Base-by-base conservation (phyloP, 2,329 filamentous ascomycete species). In the Arthroderma sp. region DNA sequence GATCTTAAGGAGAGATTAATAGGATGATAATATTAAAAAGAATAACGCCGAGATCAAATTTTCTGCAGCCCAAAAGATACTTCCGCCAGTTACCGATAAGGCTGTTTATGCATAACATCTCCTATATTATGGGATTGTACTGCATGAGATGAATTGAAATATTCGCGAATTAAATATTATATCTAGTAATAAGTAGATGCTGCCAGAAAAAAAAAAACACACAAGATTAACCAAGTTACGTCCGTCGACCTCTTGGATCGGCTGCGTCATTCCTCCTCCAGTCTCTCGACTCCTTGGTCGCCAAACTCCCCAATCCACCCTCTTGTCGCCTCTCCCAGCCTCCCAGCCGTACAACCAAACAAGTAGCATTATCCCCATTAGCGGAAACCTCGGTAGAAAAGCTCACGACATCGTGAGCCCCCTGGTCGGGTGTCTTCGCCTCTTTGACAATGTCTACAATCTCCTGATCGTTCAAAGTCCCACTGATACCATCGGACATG, bases 361-460 rank as follows among this genome's bases (percentile, higher is more conserved):
- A 77, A 9, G 78, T 81, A 3, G 77, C 75, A 62, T 81, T 81
- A 54, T 81, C 77, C 1, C 73, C 76, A 39, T 77, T 72, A 3
- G 60, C 70, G 28, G 77, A 80, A 3, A 94, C 83, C 65, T 96
- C 91, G 0, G 85, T 91, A 0, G 89, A 87, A 62, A 91, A 95
- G 45, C 78, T 77, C 29, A 94, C 85, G 5, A 98, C 77, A 49
- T 81, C 78, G 47, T 73, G 74, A 1, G 86, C 80, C 3, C 80
- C 91, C 59, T 94, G 78, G 53, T 94, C 89, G 0, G 91, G 91
- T 0, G 89, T 96, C 57, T 74, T 80, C 4, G 87, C 85, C 64
- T 98, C 91, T 63, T 96, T 96, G 56, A 96, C 74, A 30, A 96
- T 80, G 60, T 98, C 91, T 29, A 95, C 88, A 49, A 96, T 86